phyloP scores from a whole-genome alignment of 1,284 basidiomycete genomes.

The Sanguinoderma infundibulare region DNA sequence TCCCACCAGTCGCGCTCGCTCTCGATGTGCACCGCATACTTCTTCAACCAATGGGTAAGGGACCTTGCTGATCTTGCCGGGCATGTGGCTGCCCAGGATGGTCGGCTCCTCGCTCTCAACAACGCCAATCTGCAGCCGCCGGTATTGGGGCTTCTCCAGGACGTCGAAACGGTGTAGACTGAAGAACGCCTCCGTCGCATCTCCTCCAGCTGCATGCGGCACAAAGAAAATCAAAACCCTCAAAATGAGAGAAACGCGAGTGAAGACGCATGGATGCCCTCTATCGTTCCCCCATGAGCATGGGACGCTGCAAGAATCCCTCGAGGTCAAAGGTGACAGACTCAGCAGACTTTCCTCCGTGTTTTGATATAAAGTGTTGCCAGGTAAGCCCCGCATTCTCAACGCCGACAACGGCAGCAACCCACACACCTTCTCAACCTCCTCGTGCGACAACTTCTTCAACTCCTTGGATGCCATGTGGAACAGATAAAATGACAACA shows the following conservation, averaged over 20 bases:
- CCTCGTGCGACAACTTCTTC: constrained; percentile 53
- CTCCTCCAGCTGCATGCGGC: constrained; percentile 64
- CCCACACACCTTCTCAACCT: constrained; percentile 54
- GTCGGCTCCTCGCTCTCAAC: constrained; percentile 69
- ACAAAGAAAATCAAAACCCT: background rate
- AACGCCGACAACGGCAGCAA: background rate
- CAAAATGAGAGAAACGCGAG: background rate
- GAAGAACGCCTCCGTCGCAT: constrained; percentile 87
- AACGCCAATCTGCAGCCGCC: constrained; percentile 70
- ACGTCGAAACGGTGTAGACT: constrained; percentile 84
- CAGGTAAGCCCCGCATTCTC: background rate
- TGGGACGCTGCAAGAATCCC: background rate
- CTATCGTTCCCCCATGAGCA: constrained; percentile 38
- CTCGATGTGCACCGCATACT: constrained; percentile 65
- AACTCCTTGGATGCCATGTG: constrained; percentile 48
- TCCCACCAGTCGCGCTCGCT: constrained; percentile 51
- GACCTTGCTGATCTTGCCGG: constrained; percentile 69
- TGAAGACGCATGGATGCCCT: constrained; percentile 65
- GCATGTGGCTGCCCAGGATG: constrained; percentile 50
- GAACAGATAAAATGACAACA: too few species aligned
- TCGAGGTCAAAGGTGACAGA: constrained; percentile 10
- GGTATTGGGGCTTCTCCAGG: constrained; percentile 75
- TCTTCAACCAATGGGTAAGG: constrained; percentile 83
- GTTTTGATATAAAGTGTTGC: constrained; percentile 54
- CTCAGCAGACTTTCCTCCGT: constrained; percentile 61